phyloP scores from a whole-genome alignment of 2,329 filamentous ascomycete species.

The Mariannaea elegans region DNA sequence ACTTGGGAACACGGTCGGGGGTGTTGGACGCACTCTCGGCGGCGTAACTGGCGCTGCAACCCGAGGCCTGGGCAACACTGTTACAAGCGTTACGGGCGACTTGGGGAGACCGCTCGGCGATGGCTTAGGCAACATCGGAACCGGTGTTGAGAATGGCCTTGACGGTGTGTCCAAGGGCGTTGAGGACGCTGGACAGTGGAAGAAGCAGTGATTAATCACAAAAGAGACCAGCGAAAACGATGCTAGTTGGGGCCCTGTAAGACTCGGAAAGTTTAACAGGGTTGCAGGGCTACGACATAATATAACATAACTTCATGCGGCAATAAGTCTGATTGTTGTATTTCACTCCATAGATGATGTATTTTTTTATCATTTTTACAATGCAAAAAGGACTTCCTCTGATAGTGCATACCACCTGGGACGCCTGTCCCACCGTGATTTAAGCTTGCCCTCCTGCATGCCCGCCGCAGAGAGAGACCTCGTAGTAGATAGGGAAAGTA shows the following conservation, averaged over 20 bases:
- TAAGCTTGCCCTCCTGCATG: no score
- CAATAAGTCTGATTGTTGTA: background rate
- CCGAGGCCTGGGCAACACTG: slow-evolving; percentile 65
- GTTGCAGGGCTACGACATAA: no score
- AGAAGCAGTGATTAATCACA: slow-evolving; percentile 44
- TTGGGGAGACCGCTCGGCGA: slow-evolving; percentile 64
- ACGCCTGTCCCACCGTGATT: no score
- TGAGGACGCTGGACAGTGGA: slow-evolving; percentile 68
- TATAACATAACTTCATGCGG: no score
- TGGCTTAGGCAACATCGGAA: slow-evolving; percentile 60
- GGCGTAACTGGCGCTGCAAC: slow-evolving; percentile 59
- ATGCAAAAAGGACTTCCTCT: no score
- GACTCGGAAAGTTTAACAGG: no score
- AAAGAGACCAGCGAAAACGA: background rate
- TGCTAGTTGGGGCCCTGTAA: background rate
- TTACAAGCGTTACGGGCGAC: slow-evolving; percentile 63
- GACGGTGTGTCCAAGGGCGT: slow-evolving; percentile 61
- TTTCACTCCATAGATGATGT: background rate
- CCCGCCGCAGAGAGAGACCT: no score
- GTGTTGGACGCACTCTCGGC: slow-evolving; percentile 52
- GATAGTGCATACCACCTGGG: no score
- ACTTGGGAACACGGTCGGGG: slow-evolving; percentile 52
- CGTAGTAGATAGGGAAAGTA: no score
- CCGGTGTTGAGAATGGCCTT: slow-evolving; percentile 61
- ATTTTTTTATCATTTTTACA: no score